Evolutionary conservation across 805 yeast species (phyloP).

Genomic region (Maudiozyma barnettii): DNA sequence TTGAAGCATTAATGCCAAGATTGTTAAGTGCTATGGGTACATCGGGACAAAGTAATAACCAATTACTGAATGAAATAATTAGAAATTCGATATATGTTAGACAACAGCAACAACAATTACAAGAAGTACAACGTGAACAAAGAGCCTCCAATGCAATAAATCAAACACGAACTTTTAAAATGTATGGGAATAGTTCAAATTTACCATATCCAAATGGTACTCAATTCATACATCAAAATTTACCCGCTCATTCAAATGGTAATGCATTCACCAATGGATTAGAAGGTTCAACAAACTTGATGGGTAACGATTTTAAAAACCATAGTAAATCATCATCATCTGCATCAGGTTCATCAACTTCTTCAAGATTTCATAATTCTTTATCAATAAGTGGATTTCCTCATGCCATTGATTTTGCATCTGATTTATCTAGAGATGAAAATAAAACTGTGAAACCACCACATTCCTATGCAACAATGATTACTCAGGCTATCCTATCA

Average conservation of each 20-base stretch:
- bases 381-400: slow-evolving; percentile 16
- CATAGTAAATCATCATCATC: slow-evolving; percentile 7
- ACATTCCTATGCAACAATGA: slow-evolving; percentile 94
- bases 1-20: slow-evolving; percentile 29
- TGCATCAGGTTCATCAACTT: slow-evolving; percentile 4
- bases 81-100: slow-evolving; percentile 14
- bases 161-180: slow-evolving; percentile 25
- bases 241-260: slow-evolving; percentile 2
- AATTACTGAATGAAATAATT: slow-evolving; percentile 17
- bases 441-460: slow-evolving; percentile 91
- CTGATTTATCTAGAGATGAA: slow-evolving; percentile 78
- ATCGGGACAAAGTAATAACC: slow-evolving; percentile 14
- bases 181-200: slow-evolving; percentile 20
- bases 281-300: not conserved
- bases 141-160: slow-evolving; percentile 4
- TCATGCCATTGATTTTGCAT: slow-evolving; percentile 23
- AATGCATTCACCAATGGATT: not conserved
- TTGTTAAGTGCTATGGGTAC: slow-evolving; percentile 17
- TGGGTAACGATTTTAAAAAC: slow-evolving; percentile 3
- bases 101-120: slow-evolving; percentile 8
- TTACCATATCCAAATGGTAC: slow-evolving; percentile 50
- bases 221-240: slow-evolving; percentile 3
- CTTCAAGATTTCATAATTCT: slow-evolving; percentile 5
- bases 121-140: slow-evolving; percentile 5
- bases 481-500: slow-evolving; percentile 90